phyloP scores from a whole-genome alignment of 306 rosid species.

The Corylus avellana region DNA sequence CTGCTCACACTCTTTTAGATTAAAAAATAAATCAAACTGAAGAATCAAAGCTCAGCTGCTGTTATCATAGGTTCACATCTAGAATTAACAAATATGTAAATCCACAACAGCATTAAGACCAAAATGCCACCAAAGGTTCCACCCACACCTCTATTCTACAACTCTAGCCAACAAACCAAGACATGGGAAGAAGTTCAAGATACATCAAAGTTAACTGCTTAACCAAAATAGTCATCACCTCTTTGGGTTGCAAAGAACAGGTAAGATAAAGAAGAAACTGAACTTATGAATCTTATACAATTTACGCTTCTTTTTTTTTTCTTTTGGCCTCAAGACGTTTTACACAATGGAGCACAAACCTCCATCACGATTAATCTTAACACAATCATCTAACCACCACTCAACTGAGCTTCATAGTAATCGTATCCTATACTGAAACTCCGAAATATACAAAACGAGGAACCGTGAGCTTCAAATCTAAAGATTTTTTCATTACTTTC shows the following conservation, averaged over 20 bases:
- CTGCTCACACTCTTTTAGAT: neutral
- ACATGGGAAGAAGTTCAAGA: neutral
- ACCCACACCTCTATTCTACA: constrained; percentile 13
- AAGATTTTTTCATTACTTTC: neutral
- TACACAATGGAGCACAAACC: neutral
- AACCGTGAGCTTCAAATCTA: neutral
- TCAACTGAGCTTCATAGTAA: neutral
- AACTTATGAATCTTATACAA: neutral
- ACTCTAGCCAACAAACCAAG: neutral
- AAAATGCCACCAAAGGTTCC: constrained; percentile 6
- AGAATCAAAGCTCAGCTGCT: constrained; percentile 17
- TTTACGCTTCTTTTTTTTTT: neutral
- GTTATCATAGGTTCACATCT: neutral
- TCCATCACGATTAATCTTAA: neutral
- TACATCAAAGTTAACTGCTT: neutral
- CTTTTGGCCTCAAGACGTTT: neutral
- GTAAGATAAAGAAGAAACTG: neutral
- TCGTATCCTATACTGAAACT: neutral
- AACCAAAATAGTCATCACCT: neutral
- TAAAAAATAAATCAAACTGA: constrained; percentile 15
- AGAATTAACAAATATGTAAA: constrained; percentile 15
- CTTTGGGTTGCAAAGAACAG: constrained; percentile 9
- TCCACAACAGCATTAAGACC: constrained; percentile 4
- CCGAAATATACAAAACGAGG: neutral
- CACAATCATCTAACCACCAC: neutral